A percentile compares a stretch with the other conserved stretches of the same genome.
Conservation (phyloP, 352 stramenopile species). For the Globisporangium echinulatum region DNA sequence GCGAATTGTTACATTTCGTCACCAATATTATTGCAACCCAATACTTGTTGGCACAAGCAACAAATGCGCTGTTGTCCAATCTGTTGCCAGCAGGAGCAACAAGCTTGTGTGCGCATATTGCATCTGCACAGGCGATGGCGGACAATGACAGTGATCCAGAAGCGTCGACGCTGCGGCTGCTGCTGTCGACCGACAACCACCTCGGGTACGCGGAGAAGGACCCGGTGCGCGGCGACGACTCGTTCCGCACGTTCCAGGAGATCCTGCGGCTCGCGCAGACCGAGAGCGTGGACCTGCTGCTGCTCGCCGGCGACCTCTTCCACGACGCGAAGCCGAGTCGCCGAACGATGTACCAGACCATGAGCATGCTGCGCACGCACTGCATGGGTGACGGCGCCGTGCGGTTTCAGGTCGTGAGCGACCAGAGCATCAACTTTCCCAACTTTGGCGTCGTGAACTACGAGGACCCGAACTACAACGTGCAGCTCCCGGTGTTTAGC, state of each 20-base stretch:
- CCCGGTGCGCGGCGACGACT: constrained; percentile 92
- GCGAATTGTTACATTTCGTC: too few relatives aligned
- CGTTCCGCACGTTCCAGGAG: constrained; percentile 86
- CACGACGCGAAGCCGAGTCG: constrained; percentile 98
- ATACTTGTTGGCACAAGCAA: too few relatives aligned
- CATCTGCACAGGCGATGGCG: neutral
- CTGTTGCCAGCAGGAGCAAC: neutral
- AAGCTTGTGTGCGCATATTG: neutral
- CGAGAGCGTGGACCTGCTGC: constrained; percentile 85
- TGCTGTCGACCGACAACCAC: constrained; percentile 99
- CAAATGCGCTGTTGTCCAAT: neutral
- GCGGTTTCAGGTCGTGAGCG: constrained; percentile 86
- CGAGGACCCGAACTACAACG: constrained; percentile 93
- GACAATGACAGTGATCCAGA: constrained; percentile 11
- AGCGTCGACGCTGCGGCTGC: constrained; percentile 70
- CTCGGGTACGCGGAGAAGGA: constrained; percentile 96
- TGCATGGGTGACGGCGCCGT: constrained; percentile 89
- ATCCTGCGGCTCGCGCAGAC: constrained; percentile 67
- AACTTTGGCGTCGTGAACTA: constrained; percentile 95
- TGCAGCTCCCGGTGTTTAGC: constrained; percentile 95
- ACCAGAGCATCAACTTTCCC: constrained; percentile 88
- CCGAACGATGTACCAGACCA: constrained; percentile 95
- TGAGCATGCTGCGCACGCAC: constrained; percentile 94
- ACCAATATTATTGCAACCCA: too few relatives aligned
- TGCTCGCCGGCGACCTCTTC: constrained; percentile 98